Conservation (phyloP, 1,284 basidiomycete species). For the Trichosporon sp. region DNA sequence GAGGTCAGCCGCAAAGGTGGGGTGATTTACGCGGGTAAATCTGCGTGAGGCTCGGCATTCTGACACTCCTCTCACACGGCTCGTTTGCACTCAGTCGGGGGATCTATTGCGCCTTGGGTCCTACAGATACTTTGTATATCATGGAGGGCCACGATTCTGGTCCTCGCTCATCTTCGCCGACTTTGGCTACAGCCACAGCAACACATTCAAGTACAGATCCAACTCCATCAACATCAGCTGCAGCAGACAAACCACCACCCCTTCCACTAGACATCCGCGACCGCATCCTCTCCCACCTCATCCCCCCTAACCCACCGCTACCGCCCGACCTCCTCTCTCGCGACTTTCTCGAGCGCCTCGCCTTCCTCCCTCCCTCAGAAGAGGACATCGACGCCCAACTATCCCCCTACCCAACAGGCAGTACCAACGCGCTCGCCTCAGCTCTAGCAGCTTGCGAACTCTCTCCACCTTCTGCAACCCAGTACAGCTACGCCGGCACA, state of each 20-base stretch:
- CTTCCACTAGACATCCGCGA: constrained; percentile 28
- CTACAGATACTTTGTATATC: not conserved
- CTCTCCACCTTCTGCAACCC: not conserved
- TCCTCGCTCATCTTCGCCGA: not conserved
- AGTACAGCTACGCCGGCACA: constrained; percentile 21
- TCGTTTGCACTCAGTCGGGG: no score
- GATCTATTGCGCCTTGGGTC: not conserved
- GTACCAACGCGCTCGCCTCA: constrained; percentile 10
- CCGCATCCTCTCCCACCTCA: constrained; percentile 36
- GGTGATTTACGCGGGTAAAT: not conserved
- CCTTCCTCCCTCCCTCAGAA: constrained; percentile 37
- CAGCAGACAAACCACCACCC: constrained; percentile 3
- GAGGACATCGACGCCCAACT: constrained; percentile 38
- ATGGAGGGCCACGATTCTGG: not conserved
- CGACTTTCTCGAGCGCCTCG: constrained; percentile 35
- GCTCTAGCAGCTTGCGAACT: constrained; percentile 6
- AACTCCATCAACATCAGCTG: not conserved
- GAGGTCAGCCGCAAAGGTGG: no score
- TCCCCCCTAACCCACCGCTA: constrained; percentile 38
- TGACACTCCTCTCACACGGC: not conserved
- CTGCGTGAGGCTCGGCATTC: not conserved
- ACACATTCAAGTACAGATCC: no score
- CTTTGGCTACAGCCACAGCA: no score
- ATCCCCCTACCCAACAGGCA: constrained; percentile 26
- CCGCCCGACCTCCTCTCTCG: constrained; percentile 31